phyloP scores from a whole-genome alignment of 2,329 filamentous ascomycete genomes.

The Phialemoniopsis sp. region DNA sequence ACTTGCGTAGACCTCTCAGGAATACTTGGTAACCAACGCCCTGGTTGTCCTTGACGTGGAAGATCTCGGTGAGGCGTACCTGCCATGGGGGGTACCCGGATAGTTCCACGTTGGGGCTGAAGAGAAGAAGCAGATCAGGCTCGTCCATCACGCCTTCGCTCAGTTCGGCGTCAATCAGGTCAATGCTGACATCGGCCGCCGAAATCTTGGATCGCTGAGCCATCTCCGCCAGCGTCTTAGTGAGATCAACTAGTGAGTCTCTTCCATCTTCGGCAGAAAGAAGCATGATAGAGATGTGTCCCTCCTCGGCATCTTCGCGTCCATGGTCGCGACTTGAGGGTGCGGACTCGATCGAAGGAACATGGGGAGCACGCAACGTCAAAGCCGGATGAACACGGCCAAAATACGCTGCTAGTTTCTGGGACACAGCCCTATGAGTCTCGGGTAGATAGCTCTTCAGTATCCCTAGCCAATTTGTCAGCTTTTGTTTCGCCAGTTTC shows the following conservation, averaged over 20 bases:
- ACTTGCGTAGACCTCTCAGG: constrained; percentile 77
- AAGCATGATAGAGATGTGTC: constrained; percentile 62
- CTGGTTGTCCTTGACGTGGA: constrained; percentile 70
- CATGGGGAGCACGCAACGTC: constrained; percentile 68
- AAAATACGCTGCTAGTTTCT: constrained; percentile 84
- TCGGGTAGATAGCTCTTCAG: constrained; percentile 88
- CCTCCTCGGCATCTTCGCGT: constrained; percentile 19
- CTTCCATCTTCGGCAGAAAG: constrained; percentile 86
- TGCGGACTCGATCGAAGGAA: constrained; percentile 50
- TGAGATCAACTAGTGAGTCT: constrained; percentile 92
- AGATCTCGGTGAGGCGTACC: constrained; percentile 90
- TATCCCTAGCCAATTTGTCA: constrained; percentile 53
- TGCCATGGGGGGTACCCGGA: constrained; percentile 97
- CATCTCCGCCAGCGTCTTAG: constrained; percentile 92
- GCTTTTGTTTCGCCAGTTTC: constrained; percentile 1
- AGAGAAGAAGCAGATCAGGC: constrained; percentile 85
- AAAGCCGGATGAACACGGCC: constrained; percentile 70
- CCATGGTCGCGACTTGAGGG: constrained; percentile 12
- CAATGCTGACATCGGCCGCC: constrained; percentile 74
- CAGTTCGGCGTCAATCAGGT: constrained; percentile 87
- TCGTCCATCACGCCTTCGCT: constrained; percentile 76
- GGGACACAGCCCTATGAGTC: constrained; percentile 72
- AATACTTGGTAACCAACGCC: constrained; percentile 94
- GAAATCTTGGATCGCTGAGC: constrained; percentile 82
- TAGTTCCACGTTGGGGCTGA: constrained; percentile 77